Base-by-base conservation (phyloP, 305 asterid species). In the Fraxinus sp. region DNA sequence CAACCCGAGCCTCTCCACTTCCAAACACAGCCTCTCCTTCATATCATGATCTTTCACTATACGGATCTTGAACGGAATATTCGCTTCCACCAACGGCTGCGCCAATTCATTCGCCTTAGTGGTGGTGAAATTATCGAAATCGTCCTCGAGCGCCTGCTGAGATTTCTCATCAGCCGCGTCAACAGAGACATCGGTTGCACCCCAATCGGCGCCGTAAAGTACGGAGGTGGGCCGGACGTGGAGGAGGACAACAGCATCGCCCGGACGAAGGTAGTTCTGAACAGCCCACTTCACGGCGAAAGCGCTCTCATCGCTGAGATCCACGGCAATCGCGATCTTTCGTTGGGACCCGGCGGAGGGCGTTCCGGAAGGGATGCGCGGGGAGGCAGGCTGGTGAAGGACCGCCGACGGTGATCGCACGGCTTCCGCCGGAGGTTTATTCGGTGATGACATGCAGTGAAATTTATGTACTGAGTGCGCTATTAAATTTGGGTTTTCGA, bases 131-230 rank as follows among this genome's bases (percentile, higher is more conserved):
- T 86, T 89, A 82, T 91, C 95, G 37, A 91, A 93, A 87, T 92
- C 94, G 66, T 87, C 91, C 89, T 92, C 97, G 11, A 91, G 80
- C 22, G 90, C 88, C 88, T 88, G 92, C 89, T 92, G 93, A 32
- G 97, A 91, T 66, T 83, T 89, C 85, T 88, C 91, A 84, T 90
- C 93, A 16, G 86, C 36, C 57, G 89, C n/a, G 74, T 88, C 86
- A 82, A 78, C 84, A 20, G 94, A 82, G 52, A 79, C 79, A 70
- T 89, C 94, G 46, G 87, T 78, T 74, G 92, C 90, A 20, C 97
- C 97, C 97, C 97, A 93, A 78, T 93, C 94, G 76, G 97, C 97
- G 2, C 95, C 95, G 87, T 93, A 93, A 0, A 93, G 93, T 37
- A 93, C 91, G 76, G 94, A 91, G 83, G 97, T 90, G 5, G 97